Percentiles rank a stretch among this genome's conserved stretches.
Evolutionary conservation across 2,329 filamentous ascomycete species (phyloP).

Genomic region (Colletotrichum truncatum): DNA sequence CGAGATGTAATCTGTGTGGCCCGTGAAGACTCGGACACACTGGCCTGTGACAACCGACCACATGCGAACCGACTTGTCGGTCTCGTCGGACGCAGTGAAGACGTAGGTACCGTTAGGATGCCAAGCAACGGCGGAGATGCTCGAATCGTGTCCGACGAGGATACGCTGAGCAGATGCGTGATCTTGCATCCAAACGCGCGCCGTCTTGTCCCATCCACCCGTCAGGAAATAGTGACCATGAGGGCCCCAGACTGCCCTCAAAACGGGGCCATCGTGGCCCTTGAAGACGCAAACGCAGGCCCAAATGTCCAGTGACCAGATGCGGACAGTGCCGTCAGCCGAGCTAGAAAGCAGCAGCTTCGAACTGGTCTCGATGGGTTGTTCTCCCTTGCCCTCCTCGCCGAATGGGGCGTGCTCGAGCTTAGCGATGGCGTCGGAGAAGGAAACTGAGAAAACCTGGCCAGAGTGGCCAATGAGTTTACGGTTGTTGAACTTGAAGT

Average conservation of each 20-base stretch:
- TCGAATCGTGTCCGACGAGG: conserved; percentile 90
- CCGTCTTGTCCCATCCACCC: conserved; percentile 87
- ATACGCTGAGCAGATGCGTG: conserved; percentile 89
- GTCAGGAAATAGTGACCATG: conserved; percentile 96
- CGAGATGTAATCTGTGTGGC: conserved; percentile 88
- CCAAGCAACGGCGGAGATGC: conserved; percentile 92
- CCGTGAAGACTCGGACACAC: conserved; percentile 90
- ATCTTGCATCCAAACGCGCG: conserved; percentile 91
- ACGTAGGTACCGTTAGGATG: conserved; percentile 94
- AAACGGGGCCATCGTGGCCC: conserved; percentile 89
- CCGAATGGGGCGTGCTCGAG: conserved; percentile 59
- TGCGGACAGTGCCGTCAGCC: conserved; percentile 84
- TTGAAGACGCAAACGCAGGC: conserved; percentile 94
- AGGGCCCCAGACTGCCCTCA: conserved; percentile 88
- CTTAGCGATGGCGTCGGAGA: conserved; percentile 76
- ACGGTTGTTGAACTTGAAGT: conserved; percentile 69
- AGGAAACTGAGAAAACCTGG: conserved; percentile 88
- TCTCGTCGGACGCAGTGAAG: conserved; percentile 88
- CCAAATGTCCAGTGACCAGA: conserved; percentile 95
- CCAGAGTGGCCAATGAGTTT: conserved; percentile 90
- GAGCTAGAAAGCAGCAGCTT: conserved; percentile 89
- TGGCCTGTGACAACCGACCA: conserved; percentile 92
- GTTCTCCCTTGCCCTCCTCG: conserved; percentile 53
- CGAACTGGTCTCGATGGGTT: conserved; percentile 61
- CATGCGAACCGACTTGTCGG: conserved; percentile 93